Percentiles rank a stretch among this genome's conserved stretches.
phyloP scores from a whole-genome alignment of 371 early-diverging fungal genomes.

The Funneliformis caledonium region DNA sequence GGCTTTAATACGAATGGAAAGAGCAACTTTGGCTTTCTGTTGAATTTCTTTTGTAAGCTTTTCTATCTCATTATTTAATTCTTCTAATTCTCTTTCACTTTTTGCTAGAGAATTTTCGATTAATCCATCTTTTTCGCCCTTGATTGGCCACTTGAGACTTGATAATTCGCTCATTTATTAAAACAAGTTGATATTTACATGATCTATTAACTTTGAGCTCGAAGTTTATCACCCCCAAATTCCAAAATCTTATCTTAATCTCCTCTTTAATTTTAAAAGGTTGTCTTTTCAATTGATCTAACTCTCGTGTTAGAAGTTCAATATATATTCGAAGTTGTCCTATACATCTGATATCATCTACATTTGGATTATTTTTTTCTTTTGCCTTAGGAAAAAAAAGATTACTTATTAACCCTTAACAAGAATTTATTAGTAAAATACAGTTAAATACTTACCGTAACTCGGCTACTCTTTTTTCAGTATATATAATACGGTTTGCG shows the following conservation, averaged over 20 bases:
- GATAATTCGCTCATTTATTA: too few species aligned
- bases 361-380: constrained; percentile 55
- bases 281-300: constrained; percentile 50
- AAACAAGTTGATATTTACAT: constrained; percentile 75
- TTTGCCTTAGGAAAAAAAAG: not conserved
- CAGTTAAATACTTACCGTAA: constrained; percentile 96
- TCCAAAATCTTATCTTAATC: constrained; percentile 87
- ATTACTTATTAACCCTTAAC: too few species aligned
- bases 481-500: too few species aligned
- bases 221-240: too few species aligned
- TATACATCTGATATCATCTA: constrained; percentile 54
- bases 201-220: constrained; percentile 91
- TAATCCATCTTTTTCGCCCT: too few species aligned
- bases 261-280: constrained; percentile 63
- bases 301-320: constrained; percentile 49
- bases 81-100: constrained; percentile 68
- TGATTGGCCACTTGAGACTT: too few species aligned
- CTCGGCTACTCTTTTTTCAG: too few species aligned
- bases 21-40: constrained; percentile 52
- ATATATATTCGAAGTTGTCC: constrained; percentile 52
- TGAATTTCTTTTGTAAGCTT: too few species aligned
- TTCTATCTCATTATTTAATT: constrained; percentile 65
- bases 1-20: constrained; percentile 56
- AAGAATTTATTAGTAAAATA: too few species aligned
- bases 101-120: constrained; percentile 66